These are phyloP conservation scores for Ustilaginoidea virens DNA, from an alignment of 2,329 filamentous ascomycete genomes.

Conservation along the genomic window DNA sequence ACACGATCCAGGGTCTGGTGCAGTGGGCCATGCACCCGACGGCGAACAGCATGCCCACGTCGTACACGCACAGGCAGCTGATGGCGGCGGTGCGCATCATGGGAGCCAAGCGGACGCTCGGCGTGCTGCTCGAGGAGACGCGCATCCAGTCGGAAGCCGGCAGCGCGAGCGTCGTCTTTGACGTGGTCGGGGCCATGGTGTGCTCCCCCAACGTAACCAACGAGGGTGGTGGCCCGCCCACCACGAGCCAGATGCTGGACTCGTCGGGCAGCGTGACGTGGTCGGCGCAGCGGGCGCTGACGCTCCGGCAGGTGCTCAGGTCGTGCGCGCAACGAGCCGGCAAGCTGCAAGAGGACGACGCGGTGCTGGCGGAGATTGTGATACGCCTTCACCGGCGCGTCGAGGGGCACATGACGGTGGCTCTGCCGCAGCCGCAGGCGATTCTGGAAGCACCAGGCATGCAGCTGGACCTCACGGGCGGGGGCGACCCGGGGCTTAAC, in stretches of 20 bases:
- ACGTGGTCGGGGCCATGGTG: conserved; percentile 53
- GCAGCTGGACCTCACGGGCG: conserved; percentile 23
- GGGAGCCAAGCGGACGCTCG: conserved; percentile 44
- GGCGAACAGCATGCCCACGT: conserved; percentile 39
- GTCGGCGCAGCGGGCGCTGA: conserved; percentile 31
- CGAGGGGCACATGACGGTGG: conserved; percentile 52
- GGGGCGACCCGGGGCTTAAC: too few relatives aligned
- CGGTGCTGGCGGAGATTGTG: conserved; percentile 41
- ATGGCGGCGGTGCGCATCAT: conserved; percentile 44
- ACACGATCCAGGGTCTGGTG: conserved; percentile 45
- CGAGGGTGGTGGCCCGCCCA: conserved; percentile 20
- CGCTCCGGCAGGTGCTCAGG: conserved; percentile 44
- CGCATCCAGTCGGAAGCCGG: conserved; percentile 43
- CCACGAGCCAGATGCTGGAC: conserved; percentile 15
- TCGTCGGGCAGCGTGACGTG: conserved; percentile 19
- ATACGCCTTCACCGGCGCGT: conserved; percentile 49
- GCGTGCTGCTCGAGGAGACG: conserved; percentile 51
- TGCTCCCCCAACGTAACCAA: conserved; percentile 48
- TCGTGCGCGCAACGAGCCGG: conserved; percentile 42
- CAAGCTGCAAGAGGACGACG: conserved; percentile 39
- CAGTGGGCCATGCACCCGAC: conserved; percentile 49
- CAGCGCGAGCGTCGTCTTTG: conserved; percentile 46
- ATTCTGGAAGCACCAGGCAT: conserved; percentile 28
- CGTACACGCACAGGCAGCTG: conserved; percentile 59
- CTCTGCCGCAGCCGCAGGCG: conserved; percentile 21